Evolutionary conservation across 768 basidiomycete genomes (phyloP).

Genomic region (Termitomyces sp.): DNA sequence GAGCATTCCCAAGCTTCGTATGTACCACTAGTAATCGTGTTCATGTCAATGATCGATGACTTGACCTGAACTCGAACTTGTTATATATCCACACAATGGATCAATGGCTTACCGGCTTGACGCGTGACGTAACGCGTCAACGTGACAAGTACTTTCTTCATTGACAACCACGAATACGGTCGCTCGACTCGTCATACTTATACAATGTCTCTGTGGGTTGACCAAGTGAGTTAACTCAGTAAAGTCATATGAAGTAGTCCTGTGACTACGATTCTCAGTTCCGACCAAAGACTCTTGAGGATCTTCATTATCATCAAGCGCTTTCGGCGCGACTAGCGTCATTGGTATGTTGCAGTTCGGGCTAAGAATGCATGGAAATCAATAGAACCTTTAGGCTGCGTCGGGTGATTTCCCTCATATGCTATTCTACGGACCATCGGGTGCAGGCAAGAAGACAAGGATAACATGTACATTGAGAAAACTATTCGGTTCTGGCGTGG

Average conservation of each 20-base stretch:
- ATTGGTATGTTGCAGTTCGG: slow-evolving; percentile 44
- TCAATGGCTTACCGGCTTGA: not conserved
- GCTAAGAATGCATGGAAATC: not conserved
- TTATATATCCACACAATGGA: too few species aligned
- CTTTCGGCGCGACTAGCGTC: slow-evolving; percentile 80
- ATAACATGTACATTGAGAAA: slow-evolving; percentile 87
- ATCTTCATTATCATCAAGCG: slow-evolving; percentile 82
- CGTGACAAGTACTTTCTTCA: not conserved
- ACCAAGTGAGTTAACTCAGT: slow-evolving; percentile 36
- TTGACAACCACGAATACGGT: not conserved
- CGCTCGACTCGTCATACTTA: not conserved
- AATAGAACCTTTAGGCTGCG: slow-evolving; percentile 49
- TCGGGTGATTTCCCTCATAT: slow-evolving; percentile 97
- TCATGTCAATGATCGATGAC: not conserved
- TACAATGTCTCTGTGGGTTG: slow-evolving; percentile 68
- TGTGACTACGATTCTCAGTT: slow-evolving; percentile 44
- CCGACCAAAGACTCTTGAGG: slow-evolving; percentile 79
- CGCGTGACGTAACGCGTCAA: slow-evolving; percentile 18
- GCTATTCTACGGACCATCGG: slow-evolving; percentile 95
- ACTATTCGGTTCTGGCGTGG: slow-evolving; percentile 87
- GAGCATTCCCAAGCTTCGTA: not conserved
- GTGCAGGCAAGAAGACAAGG: slow-evolving; percentile 97
- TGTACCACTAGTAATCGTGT: not conserved
- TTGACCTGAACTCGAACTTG: too few species aligned
- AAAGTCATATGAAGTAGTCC: not conserved